Percentiles rank a stretch among this genome's conserved stretches.
These are phyloP conservation scores for Aspergillus baeticus DNA, from an alignment of 495 filamentous ascomycete species.

Conservation along the genomic window DNA sequence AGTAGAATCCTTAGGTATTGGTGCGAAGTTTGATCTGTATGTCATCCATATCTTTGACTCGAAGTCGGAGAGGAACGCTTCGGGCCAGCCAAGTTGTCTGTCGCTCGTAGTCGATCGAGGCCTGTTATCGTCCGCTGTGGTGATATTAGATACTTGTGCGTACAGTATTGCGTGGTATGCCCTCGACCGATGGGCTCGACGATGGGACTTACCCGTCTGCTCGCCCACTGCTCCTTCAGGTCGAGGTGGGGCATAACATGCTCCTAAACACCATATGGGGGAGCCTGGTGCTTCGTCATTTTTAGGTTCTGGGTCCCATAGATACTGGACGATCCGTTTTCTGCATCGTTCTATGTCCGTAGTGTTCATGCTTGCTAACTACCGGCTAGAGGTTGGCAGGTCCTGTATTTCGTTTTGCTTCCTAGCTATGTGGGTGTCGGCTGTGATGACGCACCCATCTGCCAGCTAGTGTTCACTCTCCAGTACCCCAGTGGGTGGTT, in stretches of 20 bases:
- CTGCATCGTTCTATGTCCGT: conserved; percentile 66
- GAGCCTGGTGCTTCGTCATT: conserved; percentile 70
- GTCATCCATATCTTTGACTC: conserved; percentile 96
- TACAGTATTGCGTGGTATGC: neutral
- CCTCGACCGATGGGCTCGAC: no score
- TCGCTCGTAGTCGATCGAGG: neutral
- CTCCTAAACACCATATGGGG: conserved; percentile 87
- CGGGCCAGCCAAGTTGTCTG: conserved; percentile 69
- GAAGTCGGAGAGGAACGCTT: conserved; percentile 85
- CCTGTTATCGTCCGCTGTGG: neutral
- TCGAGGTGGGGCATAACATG: conserved; percentile 54
- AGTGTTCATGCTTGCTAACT: conserved; percentile 48
- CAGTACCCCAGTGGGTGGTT: no score
- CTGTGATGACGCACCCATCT: neutral
- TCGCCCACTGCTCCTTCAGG: neutral
- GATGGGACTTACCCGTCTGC: conserved; percentile 12
- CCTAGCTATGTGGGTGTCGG: neutral
- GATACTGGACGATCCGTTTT: conserved; percentile 84
- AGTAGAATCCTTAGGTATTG: conserved; percentile 77
- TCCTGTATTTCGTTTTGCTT: no score
- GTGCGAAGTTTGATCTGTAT: conserved; percentile 83
- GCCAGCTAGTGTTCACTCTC: no score
- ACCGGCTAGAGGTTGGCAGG: no score
- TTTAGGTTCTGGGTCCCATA: conserved; percentile 91
- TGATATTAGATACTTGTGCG: no score